Percentiles rank a stretch among this genome's conserved stretches.
Evolutionary conservation across 805 yeast species (phyloP).

Genomic region (Candida maesae): DNA sequence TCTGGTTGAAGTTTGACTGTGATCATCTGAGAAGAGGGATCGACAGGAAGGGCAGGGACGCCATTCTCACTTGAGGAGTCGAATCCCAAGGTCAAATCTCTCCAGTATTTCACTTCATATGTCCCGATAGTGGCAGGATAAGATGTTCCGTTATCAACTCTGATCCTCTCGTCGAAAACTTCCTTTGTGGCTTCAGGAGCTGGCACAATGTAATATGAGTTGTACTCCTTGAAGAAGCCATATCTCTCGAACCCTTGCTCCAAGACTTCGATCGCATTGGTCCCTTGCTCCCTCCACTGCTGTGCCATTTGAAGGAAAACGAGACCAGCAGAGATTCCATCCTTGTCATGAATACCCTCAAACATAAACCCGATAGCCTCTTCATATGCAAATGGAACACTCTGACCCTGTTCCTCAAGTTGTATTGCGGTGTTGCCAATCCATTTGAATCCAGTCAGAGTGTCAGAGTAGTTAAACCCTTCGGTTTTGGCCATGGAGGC

Average conservation of each 20-base stretch:
- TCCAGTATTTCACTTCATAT: slow-evolving; percentile 59
- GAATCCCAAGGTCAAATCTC: slow-evolving; percentile 81
- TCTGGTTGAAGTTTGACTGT: slow-evolving; percentile 47
- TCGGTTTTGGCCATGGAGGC: slow-evolving; percentile 58
- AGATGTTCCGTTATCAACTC: slow-evolving; percentile 26
- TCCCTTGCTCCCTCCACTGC: slow-evolving; percentile 40
- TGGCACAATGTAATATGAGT: slow-evolving; percentile 76
- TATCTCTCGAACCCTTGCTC: slow-evolving; percentile 55
- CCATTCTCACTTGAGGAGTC: slow-evolving; percentile 63
- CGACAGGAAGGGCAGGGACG: slow-evolving; percentile 65
- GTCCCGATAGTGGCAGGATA: slow-evolving; percentile 52
- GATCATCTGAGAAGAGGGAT: slow-evolving; percentile 79
- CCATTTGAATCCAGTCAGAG: slow-evolving; percentile 97
- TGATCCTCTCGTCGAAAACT: slow-evolving; percentile 50
- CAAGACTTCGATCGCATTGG: slow-evolving; percentile 46
- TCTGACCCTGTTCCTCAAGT: slow-evolving; percentile 55
- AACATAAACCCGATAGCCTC: slow-evolving; percentile 98
- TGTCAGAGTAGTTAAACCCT: slow-evolving; percentile 67
- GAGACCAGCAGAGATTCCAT: slow-evolving; percentile 79
- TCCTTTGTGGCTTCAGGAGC: slow-evolving; percentile 46
- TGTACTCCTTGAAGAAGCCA: slow-evolving; percentile 82
- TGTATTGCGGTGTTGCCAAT: slow-evolving; percentile 85
- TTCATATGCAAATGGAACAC: slow-evolving; percentile 87
- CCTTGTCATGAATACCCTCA: slow-evolving; percentile 80
- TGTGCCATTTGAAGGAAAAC: slow-evolving; percentile 71